Conservation (phyloP, 1,139 yeast species). For the Sugiyamaella neomexicana region DNA sequence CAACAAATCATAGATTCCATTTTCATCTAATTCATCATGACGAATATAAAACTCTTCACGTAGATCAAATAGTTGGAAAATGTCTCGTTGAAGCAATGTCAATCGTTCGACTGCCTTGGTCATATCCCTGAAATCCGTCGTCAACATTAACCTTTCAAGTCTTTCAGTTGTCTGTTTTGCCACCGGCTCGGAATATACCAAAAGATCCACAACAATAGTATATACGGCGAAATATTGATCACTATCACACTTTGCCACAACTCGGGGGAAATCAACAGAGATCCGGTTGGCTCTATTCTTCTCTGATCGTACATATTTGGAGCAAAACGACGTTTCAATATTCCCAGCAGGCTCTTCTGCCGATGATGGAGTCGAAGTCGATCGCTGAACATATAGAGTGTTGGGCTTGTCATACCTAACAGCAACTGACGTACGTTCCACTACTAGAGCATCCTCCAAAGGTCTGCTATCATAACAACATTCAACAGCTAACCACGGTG, state of each 20-base stretch:
- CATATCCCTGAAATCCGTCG: constrained; percentile 68
- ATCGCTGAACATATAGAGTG: constrained; percentile 48
- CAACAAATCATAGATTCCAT: constrained; percentile 35
- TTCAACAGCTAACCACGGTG: constrained; percentile 77
- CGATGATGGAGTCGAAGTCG: constrained; percentile 18
- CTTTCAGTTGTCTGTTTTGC: constrained; percentile 57
- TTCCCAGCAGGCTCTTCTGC: constrained; percentile 5
- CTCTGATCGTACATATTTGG: constrained; percentile 36
- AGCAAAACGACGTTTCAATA: constrained; percentile 26
- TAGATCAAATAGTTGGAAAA: constrained; percentile 49
- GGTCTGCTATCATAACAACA: constrained; percentile 68
- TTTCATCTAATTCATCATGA: constrained; percentile 36
- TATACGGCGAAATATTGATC: constrained; percentile 68
- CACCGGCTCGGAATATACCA: constrained; percentile 66
- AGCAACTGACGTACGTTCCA: constrained; percentile 63
- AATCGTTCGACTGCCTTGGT: constrained; percentile 56
- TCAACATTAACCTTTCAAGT: constrained; percentile 63
- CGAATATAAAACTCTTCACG: constrained; percentile 47
- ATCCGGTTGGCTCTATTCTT: constrained; percentile 46
- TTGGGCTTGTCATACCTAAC: constrained; percentile 68
- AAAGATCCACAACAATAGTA: constrained; percentile 61
- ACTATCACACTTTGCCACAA: constrained; percentile 71
- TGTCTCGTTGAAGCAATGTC: constrained; percentile 54
- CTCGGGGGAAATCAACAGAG: constrained; percentile 65
- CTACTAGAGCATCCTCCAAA: constrained; percentile 55